Percentiles rank a stretch among this genome's conserved stretches.
Conservation (phyloP, 2,329 filamentous ascomycete genomes). For the Volutella citrinella region DNA sequence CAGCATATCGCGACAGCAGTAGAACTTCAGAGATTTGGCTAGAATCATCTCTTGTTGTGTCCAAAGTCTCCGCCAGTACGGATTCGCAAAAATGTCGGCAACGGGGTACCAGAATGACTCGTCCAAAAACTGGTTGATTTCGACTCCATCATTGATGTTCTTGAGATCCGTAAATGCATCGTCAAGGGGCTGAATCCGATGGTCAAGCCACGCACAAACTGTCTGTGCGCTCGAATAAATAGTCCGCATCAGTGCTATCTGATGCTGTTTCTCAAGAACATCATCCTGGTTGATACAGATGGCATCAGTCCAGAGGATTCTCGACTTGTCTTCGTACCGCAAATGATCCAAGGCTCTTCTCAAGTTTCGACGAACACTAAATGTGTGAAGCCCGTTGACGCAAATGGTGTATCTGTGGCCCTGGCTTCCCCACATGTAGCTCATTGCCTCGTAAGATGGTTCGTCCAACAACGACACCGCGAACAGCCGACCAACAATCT, state of each 20-base stretch:
- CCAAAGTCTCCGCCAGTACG: constrained; percentile 8
- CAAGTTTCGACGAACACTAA: neutral
- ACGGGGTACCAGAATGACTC: constrained; percentile 8
- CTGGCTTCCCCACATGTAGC: constrained; percentile 7
- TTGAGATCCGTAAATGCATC: too few species aligned
- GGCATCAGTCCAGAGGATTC: constrained; percentile 8
- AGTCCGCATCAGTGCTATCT: constrained; percentile 6
- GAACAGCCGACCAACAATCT: neutral
- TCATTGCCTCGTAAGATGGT: constrained; percentile 5
- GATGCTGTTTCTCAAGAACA: constrained; percentile 2
- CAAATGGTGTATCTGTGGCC: too few species aligned
- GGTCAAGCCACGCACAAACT: constrained; percentile 8
- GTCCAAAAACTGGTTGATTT: constrained; percentile 2
- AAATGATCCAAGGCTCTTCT: constrained; percentile 5
- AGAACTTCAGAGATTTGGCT: neutral
- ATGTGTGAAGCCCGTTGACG: too few species aligned
- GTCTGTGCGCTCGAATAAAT: constrained; percentile 4
- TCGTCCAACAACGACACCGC: constrained; percentile 2
- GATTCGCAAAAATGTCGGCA: constrained; percentile 7
- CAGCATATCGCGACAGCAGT: constrained; percentile 3
- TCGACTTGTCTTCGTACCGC: neutral
- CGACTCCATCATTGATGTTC: constrained; percentile 2
- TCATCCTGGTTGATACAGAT: constrained; percentile 10
- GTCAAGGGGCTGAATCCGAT: neutral
- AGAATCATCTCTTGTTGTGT: constrained; percentile 6